Evolutionary conservation across 768 basidiomycete species (phyloP), one percentile per base, ranked within the genome.

Genomic region (Lentinula sp.): DNA sequence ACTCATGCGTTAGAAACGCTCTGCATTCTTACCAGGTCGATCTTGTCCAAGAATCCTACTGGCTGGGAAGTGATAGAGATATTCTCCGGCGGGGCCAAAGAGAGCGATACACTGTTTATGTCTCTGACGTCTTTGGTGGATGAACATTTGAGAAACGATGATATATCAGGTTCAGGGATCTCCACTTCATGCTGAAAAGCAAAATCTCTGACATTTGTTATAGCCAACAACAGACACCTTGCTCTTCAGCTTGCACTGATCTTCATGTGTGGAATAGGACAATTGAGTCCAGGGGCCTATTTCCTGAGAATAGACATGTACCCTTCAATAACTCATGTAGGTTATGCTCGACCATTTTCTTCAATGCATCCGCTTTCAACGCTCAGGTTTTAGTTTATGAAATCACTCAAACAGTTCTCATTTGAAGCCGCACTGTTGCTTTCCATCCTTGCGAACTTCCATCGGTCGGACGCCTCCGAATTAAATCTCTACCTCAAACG

Each of bases 61-160:
- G 88, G 88, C 34, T 88, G 84, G 85, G 88, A 89, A 66, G 78
- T 84, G 6, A 89, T 89, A 87, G 82, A 88, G 43, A 69, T 87
- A 23, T 78, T 88, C 48, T 85, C 85, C 2, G 84, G 85, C 13
- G 82, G 81, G 46, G 83, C 86, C 4, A 74, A 70, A 10, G 74
- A 80, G 57, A 86, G 85, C 57, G 87, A 89, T 67, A 64, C 61
- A 16, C 74, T 83, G 10, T 88, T 89, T 69, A 82, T 78, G 72
- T 86, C 77, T 53, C 56, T 66, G 76, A 46, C 23, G 67, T 64
- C 31, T 43, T 37, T 50, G 28, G 15, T 55, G 32, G 76, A 78
- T 34, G 73, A 75, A 3, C 71, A 80, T 13, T 71, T 89, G 15
- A 74, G 73, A 3, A 80, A 86, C 60, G 66, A 71, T 21, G 62